A percentile compares a stretch with the other conserved stretches of the same genome.
Evolutionary conservation across 73 alveolate genomes (phyloP).

Genomic region (Urostyla sp.): DNA sequence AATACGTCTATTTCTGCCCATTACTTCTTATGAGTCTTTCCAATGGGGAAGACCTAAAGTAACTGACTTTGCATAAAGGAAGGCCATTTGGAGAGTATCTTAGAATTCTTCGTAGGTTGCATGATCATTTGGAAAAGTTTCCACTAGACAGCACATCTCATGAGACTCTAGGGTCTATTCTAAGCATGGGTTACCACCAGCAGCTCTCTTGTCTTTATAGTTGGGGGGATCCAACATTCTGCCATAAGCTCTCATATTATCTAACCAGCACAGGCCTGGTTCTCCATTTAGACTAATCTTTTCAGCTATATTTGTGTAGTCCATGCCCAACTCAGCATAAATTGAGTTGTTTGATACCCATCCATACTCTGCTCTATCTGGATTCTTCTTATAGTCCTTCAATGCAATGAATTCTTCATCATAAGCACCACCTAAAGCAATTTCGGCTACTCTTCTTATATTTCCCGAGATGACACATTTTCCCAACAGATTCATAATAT

Average conservation of each 20-base stretch:
- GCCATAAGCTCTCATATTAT: conserved; percentile 67
- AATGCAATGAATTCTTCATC: conserved; percentile 59
- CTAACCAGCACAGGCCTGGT: conserved; percentile 80
- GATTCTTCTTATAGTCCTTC: conserved; percentile 70
- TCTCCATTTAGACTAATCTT: conserved; percentile 71
- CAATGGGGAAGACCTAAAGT: conserved; percentile 77
- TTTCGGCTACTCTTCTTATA: conserved; percentile 74
- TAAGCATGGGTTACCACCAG: conserved; percentile 81
- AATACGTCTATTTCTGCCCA: conserved; percentile 75
- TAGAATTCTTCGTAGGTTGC: conserved; percentile 50
- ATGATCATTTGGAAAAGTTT: conserved; percentile 74
- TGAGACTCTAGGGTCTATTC: conserved; percentile 75
- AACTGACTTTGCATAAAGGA: conserved; percentile 71
- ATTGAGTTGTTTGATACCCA: conserved; percentile 78
- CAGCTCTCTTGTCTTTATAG: conserved; percentile 61
- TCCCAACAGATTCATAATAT: conserved; percentile 77
- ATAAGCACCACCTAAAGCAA: conserved; percentile 75
- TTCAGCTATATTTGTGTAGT: conserved; percentile 64
- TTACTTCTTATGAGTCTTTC: conserved; percentile 64
- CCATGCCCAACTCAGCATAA: conserved; percentile 71
- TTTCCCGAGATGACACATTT: conserved; percentile 76
- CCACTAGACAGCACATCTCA: conserved; percentile 79
- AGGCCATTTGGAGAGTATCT: conserved; percentile 71
- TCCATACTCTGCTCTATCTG: conserved; percentile 74
- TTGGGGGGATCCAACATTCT: conserved; percentile 77